A percentile compares a stretch with the other conserved stretches of the same genome.
Evolutionary conservation across 495 filamentous ascomycete genomes (phyloP).

Genomic region (Clavariopsis aquatica): DNA sequence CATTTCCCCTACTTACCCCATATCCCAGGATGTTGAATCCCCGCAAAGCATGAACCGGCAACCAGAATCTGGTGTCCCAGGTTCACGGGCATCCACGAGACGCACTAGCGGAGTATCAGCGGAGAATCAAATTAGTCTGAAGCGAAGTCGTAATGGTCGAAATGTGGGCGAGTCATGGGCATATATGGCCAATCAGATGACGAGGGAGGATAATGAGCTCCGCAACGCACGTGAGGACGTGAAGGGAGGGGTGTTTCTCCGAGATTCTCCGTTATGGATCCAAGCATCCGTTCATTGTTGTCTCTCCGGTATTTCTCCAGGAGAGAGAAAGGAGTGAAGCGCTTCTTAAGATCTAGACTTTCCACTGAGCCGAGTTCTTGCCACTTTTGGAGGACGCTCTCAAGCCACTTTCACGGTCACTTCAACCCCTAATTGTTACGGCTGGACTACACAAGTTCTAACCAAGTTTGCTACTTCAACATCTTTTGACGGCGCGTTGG

Average conservation of each 20-base stretch:
- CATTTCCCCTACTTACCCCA: slow-evolving; percentile 1
- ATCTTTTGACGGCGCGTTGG: background rate
- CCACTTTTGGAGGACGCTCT: background rate
- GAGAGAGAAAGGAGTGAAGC: background rate
- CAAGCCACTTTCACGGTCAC: background rate
- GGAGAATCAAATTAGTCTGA: background rate
- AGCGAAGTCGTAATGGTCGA: background rate
- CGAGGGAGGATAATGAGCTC: background rate
- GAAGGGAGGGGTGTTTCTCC: slow-evolving; percentile 4
- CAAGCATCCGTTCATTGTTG: background rate
- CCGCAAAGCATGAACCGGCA: background rate
- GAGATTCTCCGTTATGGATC: slow-evolving; percentile 1
- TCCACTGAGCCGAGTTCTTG: background rate
- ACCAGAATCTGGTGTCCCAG: background rate
- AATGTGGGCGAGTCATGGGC: background rate
- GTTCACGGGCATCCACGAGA: too few species aligned
- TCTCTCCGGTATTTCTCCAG: slow-evolving; percentile 1
- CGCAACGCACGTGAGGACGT: slow-evolving; percentile 2
- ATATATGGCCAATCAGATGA: background rate
- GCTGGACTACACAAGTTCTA: too few species aligned
- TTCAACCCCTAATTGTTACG: too few species aligned
- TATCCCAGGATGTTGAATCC: background rate
- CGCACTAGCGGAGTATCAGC: slow-evolving; percentile 12
- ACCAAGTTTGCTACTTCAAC: background rate
- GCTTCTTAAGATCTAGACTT: background rate